phyloP scores from a whole-genome alignment of 805 yeast genomes.

The Cephaloascus fragrans region DNA sequence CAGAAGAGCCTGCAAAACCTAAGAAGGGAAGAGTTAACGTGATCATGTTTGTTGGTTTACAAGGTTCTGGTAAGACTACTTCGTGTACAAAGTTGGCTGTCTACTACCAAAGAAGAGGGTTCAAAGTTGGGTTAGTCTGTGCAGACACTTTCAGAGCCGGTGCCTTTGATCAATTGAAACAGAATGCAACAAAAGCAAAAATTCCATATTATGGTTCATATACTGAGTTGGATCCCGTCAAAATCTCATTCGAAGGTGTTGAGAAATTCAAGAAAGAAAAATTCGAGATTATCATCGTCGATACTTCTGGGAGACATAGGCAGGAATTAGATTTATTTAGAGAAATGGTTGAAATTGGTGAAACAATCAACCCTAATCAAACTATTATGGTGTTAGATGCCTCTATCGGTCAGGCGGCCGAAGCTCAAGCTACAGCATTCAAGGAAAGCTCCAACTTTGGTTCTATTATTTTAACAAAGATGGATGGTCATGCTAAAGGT shows the following conservation, averaged over 20 bases:
- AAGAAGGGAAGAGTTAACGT: slow-evolving; percentile 72
- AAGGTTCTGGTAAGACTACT: slow-evolving; percentile 98
- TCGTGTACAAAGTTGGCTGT: slow-evolving; percentile 95
- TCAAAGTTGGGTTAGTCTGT: slow-evolving; percentile 92
- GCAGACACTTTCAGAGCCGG: slow-evolving; percentile 99
- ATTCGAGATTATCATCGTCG: slow-evolving; percentile 90
- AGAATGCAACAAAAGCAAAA: slow-evolving; percentile 90
- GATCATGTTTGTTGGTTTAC: slow-evolving; percentile 96
- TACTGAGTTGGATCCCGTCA: slow-evolving; percentile 91
- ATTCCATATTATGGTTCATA: slow-evolving; percentile 94
- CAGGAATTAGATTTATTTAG: slow-evolving; percentile 87
- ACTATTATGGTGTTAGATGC: slow-evolving; percentile 98
- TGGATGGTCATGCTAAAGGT: slow-evolving; percentile 99
- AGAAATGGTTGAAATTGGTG: slow-evolving; percentile 91
- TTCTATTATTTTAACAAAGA: slow-evolving; percentile 85
- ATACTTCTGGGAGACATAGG: slow-evolving; percentile 96
- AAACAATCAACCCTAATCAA: slow-evolving; percentile 85
- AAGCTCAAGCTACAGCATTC: slow-evolving; percentile 87
- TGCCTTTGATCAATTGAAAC: slow-evolving; percentile 97
- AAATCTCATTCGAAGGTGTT: slow-evolving; percentile 87
- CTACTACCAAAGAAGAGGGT: slow-evolving; percentile 86
- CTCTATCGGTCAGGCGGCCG: slow-evolving; percentile 97
- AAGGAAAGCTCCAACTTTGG: slow-evolving; percentile 92
- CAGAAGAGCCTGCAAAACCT: slow-evolving; percentile 61
- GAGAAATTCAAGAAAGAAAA: slow-evolving; percentile 82